phyloP scores from a whole-genome alignment of 2,329 filamentous ascomycete genomes.

The Trichoderma afroharzianum region DNA sequence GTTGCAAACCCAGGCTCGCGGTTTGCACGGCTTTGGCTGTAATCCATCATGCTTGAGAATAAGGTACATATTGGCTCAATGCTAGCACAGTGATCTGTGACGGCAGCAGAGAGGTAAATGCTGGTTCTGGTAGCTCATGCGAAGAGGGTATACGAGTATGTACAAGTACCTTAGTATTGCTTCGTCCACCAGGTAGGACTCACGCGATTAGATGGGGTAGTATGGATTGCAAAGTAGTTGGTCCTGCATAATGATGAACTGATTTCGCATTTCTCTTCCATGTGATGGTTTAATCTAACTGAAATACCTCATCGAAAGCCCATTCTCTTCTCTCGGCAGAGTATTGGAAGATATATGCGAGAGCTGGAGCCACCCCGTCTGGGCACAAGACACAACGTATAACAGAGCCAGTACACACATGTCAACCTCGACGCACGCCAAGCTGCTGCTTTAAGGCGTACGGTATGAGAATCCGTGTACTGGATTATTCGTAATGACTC shows the following conservation, averaged over 20 bases:
- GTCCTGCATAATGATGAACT: neutral
- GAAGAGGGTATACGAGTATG: neutral
- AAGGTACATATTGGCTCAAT: neutral
- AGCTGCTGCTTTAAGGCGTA: neutral
- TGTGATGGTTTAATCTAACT: conserved; percentile 9
- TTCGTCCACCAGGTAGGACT: neutral
- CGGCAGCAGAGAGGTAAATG: neutral
- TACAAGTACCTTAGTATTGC: neutral
- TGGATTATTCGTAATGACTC: neutral
- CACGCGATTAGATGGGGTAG: neutral
- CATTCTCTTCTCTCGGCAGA: neutral
- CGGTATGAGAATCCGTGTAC: neutral
- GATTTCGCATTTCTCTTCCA: conserved; percentile 5
- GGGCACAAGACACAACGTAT: neutral
- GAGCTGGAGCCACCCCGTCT: neutral
- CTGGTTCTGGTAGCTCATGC: neutral
- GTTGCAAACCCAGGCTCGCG: neutral
- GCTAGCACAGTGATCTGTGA: neutral
- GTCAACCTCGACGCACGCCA: neutral
- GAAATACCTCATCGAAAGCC: neutral
- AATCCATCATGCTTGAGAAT: neutral
- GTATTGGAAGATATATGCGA: neutral
- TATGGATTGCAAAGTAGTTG: neutral
- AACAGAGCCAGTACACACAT: neutral
- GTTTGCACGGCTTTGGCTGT: neutral